Conservation (phyloP, 208 protist species). For the Strigomonas galati region DNA sequence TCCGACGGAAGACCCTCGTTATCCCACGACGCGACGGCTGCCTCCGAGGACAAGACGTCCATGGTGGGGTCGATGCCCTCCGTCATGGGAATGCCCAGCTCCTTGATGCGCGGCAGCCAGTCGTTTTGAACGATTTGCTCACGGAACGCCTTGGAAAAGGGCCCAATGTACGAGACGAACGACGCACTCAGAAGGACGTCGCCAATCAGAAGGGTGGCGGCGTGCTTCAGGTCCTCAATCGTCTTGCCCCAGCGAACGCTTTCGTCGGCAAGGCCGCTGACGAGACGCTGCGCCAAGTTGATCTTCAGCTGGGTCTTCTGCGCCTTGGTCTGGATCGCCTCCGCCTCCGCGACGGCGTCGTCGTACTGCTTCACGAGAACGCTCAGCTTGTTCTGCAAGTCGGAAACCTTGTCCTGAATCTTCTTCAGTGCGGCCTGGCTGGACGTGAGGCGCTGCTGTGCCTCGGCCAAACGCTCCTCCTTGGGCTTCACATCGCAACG, state of each 20-base stretch:
- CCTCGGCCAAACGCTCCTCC: conserved; percentile 91
- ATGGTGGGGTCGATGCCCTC: conserved; percentile 91
- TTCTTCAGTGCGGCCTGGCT: conserved; percentile 90
- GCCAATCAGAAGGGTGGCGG: conserved; percentile 91
- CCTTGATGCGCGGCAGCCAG: conserved; percentile 91
- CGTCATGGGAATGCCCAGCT: conserved; percentile 93
- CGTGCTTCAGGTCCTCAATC: conserved; percentile 90
- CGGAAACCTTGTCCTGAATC: conserved; percentile 93
- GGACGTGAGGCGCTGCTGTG: conserved; percentile 86
- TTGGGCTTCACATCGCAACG: conserved; percentile 97
- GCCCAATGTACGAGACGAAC: conserved; percentile 98
- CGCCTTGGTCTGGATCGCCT: conserved; percentile 90
- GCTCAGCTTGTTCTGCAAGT: conserved; percentile 94
- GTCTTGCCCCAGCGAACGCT: conserved; percentile 95
- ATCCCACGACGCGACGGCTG: conserved; percentile 95
- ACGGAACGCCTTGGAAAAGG: conserved; percentile 96
- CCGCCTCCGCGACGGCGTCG: conserved; percentile 91
- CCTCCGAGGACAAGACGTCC: conserved; percentile 90
- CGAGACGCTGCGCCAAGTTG: conserved; percentile 94
- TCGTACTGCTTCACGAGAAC: conserved; percentile 93
- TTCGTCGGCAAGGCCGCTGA: conserved; percentile 95
- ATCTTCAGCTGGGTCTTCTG: conserved; percentile 94
- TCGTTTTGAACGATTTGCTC: conserved; percentile 89
- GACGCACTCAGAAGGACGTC: conserved; percentile 96
- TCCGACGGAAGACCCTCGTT: conserved; percentile 98